Percentiles rank a stretch among this genome's conserved stretches.
phyloP scores from a whole-genome alignment of 495 filamentous ascomycete species.

The Trichoderma erinaceum region DNA sequence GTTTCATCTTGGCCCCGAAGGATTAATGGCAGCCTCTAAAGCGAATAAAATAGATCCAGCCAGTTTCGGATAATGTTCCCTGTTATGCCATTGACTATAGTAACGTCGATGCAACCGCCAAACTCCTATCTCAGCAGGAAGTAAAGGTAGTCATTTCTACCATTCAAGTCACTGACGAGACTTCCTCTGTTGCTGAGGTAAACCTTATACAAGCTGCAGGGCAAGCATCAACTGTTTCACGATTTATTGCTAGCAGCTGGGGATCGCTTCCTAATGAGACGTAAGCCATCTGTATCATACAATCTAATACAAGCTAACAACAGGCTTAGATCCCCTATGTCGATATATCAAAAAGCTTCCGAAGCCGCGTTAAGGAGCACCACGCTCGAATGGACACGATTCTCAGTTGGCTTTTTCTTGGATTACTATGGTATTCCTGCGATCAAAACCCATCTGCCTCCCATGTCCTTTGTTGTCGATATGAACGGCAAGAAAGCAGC shows the following conservation, averaged over 20 bases:
- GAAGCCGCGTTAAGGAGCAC: conserved; percentile 5
- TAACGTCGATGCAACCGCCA: conserved; percentile 8
- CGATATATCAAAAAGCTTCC: conserved; percentile 18
- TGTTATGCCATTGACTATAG: background rate
- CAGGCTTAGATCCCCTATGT: background rate
- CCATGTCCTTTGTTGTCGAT: conserved; percentile 38
- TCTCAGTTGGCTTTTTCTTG: conserved; percentile 47
- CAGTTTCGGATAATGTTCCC: background rate
- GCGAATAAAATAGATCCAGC: background rate
- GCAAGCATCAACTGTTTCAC: conserved; percentile 14
- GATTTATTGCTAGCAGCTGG: background rate
- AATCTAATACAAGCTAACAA: background rate
- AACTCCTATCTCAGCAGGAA: background rate
- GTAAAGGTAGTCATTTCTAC: background rate
- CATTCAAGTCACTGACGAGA: conserved; percentile 1
- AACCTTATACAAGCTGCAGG: conserved; percentile 1
- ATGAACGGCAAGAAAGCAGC: conserved; percentile 36
- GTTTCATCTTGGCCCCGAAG: no score
- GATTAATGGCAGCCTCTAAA: no score
- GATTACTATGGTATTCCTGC: conserved; percentile 50
- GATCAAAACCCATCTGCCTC: conserved; percentile 33
- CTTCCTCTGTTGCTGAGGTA: background rate
- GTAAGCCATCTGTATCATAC: background rate
- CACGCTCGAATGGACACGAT: conserved; percentile 39
- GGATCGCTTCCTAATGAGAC: background rate